Evolutionary conservation across 116 monocot genomes (phyloP).

Genomic region (Trichopus zeylanicus): DNA sequence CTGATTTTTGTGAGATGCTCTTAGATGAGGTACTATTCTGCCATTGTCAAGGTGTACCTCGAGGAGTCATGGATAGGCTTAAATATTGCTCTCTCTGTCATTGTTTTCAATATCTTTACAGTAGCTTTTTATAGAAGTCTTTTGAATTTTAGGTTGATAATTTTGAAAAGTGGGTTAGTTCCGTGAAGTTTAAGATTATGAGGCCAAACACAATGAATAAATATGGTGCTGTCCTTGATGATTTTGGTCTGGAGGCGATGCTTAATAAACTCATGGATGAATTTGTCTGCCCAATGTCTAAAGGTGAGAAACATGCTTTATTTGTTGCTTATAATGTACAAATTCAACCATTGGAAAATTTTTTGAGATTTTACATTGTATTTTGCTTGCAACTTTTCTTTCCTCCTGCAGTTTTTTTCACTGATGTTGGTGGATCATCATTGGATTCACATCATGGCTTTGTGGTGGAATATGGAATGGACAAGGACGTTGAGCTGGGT

Average conservation of each 20-base stretch:
- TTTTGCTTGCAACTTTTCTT: conserved; percentile 1
- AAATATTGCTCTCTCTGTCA: neutral
- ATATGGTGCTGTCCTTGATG: conserved; percentile 94
- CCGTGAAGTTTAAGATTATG: conserved; percentile 72
- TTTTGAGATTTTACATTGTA: neutral
- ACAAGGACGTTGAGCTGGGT: conserved; percentile 92
- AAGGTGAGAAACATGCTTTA: conserved; percentile 40
- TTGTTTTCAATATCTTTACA: neutral
- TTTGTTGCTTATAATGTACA: neutral
- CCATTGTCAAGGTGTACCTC: neutral
- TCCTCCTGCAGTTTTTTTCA: conserved; percentile 57
- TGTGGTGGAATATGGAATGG: conserved; percentile 96
- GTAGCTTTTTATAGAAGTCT: neutral
- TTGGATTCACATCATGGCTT: conserved; percentile 94
- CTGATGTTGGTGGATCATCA: conserved; percentile 84
- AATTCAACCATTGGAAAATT: neutral
- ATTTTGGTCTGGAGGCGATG: conserved; percentile 95
- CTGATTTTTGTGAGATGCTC: conserved; percentile 71
- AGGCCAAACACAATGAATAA: conserved; percentile 96
- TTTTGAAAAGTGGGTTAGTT: conserved; percentile 76
- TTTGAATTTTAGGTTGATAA: conserved; percentile 55
- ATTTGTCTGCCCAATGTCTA: conserved; percentile 77
- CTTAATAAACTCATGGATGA: conserved; percentile 86
- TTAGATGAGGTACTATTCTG: conserved; percentile 66
- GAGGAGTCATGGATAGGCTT: neutral